Evolutionary conservation across 2,329 filamentous ascomycete genomes (phyloP), one percentile per base, ranked within the genome.

Genomic region (Fusarium torulosum): DNA sequence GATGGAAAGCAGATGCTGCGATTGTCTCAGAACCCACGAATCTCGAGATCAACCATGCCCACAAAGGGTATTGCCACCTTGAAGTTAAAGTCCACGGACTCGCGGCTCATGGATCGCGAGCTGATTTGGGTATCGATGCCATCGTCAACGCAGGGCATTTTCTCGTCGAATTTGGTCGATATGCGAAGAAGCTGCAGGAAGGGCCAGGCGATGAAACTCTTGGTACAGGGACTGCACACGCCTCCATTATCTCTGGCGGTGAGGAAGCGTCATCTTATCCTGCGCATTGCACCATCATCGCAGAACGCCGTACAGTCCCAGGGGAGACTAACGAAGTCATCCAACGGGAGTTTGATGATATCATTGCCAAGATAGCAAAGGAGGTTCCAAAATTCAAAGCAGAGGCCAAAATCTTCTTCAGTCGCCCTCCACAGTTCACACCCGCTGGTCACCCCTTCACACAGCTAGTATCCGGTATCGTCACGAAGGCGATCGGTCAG

Each of bases 231-330:
- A 81, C 78, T 4, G 72, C 85, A 5, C 85, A 86, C 45, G 83
- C 81, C 6, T 81, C 81, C 0, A 61, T 83, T 7, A 82, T 86
- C 42, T 77, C 76, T 14, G 84, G 85, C 1, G 84, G 84, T 1
- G 82, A 86, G 53, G 85, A 86, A 50, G 75, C 77, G 0, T 84
- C 84, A 0, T 85, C 82, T 0, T 87, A 87, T 50, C 83, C 84
- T 0, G 81, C 78, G 0, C 74, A 75, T n/a, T 85, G 84, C 71
- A 83, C 76, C 1, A 74, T 86, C 19, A 79, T 79, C 0, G 50
- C 86, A 2, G 85, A 87, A 60, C 78, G 82, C 8, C 80, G 84
- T 7, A 86, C 82, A 0, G 67, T 86, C 0, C 74, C 80, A 3
- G 77, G 76, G 5, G 82, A 86, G 67, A 81, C 80, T 0, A 59